Conservation (phyloP, 345 rosid species). For the Euphorbia tirucalli region DNA sequence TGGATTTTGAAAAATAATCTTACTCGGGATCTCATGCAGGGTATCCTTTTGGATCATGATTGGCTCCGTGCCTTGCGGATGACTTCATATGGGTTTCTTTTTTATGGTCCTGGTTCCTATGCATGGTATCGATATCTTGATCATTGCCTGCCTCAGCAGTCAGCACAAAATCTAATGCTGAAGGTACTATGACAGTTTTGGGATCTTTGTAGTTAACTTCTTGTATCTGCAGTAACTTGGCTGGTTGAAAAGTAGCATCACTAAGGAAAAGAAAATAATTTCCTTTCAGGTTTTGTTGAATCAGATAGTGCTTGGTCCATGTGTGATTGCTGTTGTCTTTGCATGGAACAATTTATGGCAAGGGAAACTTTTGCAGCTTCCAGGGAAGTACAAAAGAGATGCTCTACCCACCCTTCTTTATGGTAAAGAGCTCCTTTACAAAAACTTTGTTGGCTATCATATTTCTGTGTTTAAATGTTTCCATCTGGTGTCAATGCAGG, state of each 20-base stretch:
- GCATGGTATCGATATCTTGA: constrained; percentile 86
- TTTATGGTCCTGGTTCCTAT: constrained; percentile 91
- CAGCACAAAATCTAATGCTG: constrained; percentile 53
- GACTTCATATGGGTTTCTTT: constrained; percentile 84
- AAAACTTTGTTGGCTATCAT: constrained; percentile 17
- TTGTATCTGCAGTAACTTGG: background rate
- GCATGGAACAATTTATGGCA: constrained; percentile 94
- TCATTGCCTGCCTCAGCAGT: constrained; percentile 61
- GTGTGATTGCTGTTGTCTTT: constrained; percentile 79
- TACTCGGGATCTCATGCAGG: constrained; percentile 41
- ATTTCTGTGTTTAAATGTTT: constrained; percentile 8
- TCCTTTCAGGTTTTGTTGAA: constrained; percentile 68
- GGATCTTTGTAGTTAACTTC: constrained; percentile 1
- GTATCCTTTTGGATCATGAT: constrained; percentile 59
- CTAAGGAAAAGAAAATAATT: constrained; percentile 2
- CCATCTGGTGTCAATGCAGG: constrained; percentile 49
- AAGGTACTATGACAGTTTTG: constrained; percentile 48
- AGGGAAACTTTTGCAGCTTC: constrained; percentile 70
- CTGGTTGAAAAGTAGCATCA: constrained; percentile 3
- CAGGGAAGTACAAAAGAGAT: constrained; percentile 68
- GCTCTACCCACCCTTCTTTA: constrained; percentile 74
- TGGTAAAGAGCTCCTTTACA: constrained; percentile 43
- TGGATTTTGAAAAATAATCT: constrained; percentile 20
- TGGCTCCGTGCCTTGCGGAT: constrained; percentile 85
- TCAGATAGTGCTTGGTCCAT: constrained; percentile 87